Conservation (phyloP, 1,139 yeast genomes). For the Lodderomyces jiufengensis region DNA sequence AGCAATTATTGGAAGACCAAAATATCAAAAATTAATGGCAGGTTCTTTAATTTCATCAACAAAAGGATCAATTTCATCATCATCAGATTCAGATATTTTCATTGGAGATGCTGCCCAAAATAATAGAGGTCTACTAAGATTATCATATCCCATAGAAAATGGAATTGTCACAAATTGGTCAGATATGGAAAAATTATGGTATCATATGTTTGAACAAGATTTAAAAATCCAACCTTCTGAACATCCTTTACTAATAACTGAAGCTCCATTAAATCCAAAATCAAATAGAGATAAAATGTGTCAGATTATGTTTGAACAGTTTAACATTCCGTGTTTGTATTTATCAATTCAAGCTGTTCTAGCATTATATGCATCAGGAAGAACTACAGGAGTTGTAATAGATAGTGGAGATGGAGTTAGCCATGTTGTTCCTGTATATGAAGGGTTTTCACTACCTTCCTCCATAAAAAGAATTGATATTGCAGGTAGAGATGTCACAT, state of each 20-base stretch:
- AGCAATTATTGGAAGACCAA: constrained; percentile 72
- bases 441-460: constrained; percentile 76
- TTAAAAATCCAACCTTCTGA: constrained; percentile 50
- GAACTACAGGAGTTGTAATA: constrained; percentile 90
- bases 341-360: constrained; percentile 86
- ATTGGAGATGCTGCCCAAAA: constrained; percentile 75
- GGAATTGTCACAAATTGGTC: constrained; percentile 86
- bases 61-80: constrained; percentile 12
- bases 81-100: constrained; percentile 40
- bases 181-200: constrained; percentile 80
- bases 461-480: constrained; percentile 74
- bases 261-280: constrained; percentile 81
- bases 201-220: constrained; percentile 55
- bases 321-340: constrained; percentile 85
- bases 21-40: constrained; percentile 82
- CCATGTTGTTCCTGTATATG: constrained; percentile 84
- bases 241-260: constrained; percentile 72
- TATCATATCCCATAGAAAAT: constrained; percentile 72
- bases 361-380: constrained; percentile 97
- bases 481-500: constrained; percentile 87
- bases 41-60: constrained; percentile 53
- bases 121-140: constrained; percentile 66
- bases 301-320: constrained; percentile 77
- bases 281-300: constrained; percentile 69
- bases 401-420: constrained; percentile 94